These are phyloP conservation scores for Lolium multiflorum DNA, from an alignment of 176 grass and related monocot species.

Conservation along the genomic window DNA sequence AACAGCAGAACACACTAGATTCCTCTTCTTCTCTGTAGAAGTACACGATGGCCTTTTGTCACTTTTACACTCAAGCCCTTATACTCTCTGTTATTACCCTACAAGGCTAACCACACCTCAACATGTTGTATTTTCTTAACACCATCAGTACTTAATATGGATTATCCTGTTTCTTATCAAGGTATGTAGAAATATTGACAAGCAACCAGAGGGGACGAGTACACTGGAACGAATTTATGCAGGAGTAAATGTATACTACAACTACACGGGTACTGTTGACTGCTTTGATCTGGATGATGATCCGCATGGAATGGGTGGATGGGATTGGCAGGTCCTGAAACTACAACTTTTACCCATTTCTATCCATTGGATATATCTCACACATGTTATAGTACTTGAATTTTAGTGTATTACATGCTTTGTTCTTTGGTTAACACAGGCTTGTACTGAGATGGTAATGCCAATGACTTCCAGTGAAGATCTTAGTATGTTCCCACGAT, in stretches of 20 bases:
- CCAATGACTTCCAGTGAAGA: slow-evolving; percentile 76
- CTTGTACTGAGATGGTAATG: slow-evolving; percentile 99
- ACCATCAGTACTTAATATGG: neutral
- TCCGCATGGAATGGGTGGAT: slow-evolving; percentile 96
- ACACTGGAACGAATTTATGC: slow-evolving; percentile 76
- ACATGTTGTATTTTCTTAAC: slow-evolving; percentile 19
- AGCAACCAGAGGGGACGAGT: slow-evolving; percentile 63
- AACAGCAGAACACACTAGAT: too few species aligned
- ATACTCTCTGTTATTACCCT: too few species aligned
- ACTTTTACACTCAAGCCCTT: too few species aligned
- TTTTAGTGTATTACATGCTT: slow-evolving; percentile 8
- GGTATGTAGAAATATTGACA: slow-evolving; percentile 86
- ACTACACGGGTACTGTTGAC: slow-evolving; percentile 70
- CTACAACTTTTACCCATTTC: neutral
- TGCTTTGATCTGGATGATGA: slow-evolving; percentile 97
- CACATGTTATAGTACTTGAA: neutral
- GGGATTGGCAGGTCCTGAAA: slow-evolving; percentile 79
- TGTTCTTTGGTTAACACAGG: slow-evolving; percentile 61
- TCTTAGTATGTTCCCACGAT: slow-evolving; percentile 81
- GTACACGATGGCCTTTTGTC: too few species aligned
- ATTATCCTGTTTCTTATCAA: slow-evolving; percentile 46
- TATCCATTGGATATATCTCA: slow-evolving; percentile 15
- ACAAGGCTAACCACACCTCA: too few species aligned
- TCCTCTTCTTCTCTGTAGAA: too few species aligned
- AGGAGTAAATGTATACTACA: slow-evolving; percentile 94